Conservation (phyloP, 2,329 filamentous ascomycete genomes). For the Aspergillus glaucus region DNA sequence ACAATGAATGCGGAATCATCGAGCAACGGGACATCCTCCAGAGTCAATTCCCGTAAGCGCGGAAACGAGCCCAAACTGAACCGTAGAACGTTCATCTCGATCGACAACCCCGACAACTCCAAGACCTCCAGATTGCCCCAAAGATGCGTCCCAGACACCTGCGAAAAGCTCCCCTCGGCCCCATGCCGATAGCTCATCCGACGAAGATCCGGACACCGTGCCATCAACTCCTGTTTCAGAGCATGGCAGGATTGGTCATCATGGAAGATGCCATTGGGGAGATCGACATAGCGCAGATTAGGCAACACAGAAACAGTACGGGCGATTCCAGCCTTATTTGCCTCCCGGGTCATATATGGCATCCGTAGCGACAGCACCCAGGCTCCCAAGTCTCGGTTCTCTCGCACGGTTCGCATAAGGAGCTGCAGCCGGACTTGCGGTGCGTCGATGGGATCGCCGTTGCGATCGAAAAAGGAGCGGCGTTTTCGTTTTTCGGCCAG, state of each 20-base stretch:
- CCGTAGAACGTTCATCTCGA: constrained; percentile 49
- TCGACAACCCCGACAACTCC: constrained; percentile 31
- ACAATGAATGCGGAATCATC: constrained; percentile 70
- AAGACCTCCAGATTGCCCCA: constrained; percentile 39
- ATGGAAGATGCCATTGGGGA: constrained; percentile 79
- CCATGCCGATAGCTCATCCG: constrained; percentile 83
- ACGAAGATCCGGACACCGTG: constrained; percentile 71
- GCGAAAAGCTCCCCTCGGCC: constrained; percentile 69
- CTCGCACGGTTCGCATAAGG: constrained; percentile 74
- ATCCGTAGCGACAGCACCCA: constrained; percentile 76
- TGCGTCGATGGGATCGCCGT: constrained; percentile 74
- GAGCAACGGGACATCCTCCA: constrained; percentile 63
- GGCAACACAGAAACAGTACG: constrained; percentile 78
- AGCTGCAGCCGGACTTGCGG: constrained; percentile 69
- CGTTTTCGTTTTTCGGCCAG: constrained; percentile 74
- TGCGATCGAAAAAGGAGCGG: constrained; percentile 65
- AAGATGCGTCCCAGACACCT: constrained; percentile 52
- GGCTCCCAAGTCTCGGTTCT: constrained; percentile 63
- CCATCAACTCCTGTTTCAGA: constrained; percentile 76
- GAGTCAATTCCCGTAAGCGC: constrained; percentile 65
- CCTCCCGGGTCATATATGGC: constrained; percentile 91
- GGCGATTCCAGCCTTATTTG: constrained; percentile 75
- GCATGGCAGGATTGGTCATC: constrained; percentile 71
- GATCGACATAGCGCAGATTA: constrained; percentile 80
- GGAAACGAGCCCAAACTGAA: constrained; percentile 63